Conservation (phyloP, 2,329 filamentous ascomycete species). For the Nigrospora osmanthi region DNA sequence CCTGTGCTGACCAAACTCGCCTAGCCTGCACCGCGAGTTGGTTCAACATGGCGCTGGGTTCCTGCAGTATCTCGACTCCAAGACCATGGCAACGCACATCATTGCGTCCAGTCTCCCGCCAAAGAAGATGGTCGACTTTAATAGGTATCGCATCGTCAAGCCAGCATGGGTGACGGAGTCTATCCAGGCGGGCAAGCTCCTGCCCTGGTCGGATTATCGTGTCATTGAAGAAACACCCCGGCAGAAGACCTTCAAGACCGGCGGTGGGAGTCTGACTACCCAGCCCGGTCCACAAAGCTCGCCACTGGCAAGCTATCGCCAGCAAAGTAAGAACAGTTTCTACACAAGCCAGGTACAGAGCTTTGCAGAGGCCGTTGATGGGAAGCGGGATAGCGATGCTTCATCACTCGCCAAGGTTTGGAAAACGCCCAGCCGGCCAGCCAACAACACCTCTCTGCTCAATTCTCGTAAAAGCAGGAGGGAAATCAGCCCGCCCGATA, state of each 20-base stretch:
- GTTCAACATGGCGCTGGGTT: constrained; percentile 93
- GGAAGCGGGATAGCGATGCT: not conserved
- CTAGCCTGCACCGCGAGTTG: constrained; percentile 69
- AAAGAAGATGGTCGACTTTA: constrained; percentile 87
- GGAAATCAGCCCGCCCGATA: not conserved
- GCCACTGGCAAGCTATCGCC: constrained; percentile 57
- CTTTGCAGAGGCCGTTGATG: not conserved
- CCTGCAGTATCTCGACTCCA: constrained; percentile 88
- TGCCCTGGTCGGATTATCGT: constrained; percentile 82
- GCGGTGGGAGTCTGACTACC: constrained; percentile 56
- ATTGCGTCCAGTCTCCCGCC: constrained; percentile 85
- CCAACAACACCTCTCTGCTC: not conserved
- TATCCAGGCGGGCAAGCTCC: constrained; percentile 67
- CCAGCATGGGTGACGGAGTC: constrained; percentile 93
- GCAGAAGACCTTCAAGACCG: constrained; percentile 66
- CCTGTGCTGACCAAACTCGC: not conserved
- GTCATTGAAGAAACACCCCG: constrained; percentile 76
- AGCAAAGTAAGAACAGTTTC: constrained; percentile 77
- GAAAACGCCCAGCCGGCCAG: not conserved
- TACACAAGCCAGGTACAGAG: constrained; percentile 64
- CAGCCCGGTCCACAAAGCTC: constrained; percentile 49
- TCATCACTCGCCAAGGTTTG: too few relatives aligned
- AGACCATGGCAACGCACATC: constrained; percentile 93
- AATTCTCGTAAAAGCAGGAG: not conserved
- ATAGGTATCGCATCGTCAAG: constrained; percentile 83